Evolutionary conservation across 2,329 filamentous ascomycete genomes (phyloP).

Genomic region (Monilinia fructicola): DNA sequence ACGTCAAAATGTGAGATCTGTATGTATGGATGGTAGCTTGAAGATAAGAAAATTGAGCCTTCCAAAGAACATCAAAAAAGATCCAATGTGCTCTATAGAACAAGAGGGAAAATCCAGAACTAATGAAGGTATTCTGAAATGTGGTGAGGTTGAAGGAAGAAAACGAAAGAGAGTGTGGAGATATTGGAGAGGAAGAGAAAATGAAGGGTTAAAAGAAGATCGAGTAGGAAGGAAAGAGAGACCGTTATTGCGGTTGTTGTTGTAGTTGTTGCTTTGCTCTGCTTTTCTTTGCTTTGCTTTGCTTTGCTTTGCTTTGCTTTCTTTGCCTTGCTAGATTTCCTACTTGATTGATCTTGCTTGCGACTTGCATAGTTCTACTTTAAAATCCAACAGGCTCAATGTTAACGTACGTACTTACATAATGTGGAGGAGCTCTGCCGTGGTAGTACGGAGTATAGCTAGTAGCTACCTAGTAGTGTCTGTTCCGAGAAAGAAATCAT

Average conservation of each 20-base stretch:
- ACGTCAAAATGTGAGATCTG: slow-evolving; percentile 6
- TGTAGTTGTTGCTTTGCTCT: slow-evolving; percentile 1
- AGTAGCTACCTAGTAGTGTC: slow-evolving; percentile 1
- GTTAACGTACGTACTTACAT: not conserved
- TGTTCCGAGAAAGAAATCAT: not conserved
- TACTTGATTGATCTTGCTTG: not conserved
- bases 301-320: too few relatives aligned
- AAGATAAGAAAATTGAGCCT: slow-evolving; percentile 1
- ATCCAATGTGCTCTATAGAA: slow-evolving; percentile 13
- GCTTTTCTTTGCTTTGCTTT: too few relatives aligned
- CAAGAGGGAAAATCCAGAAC: not conserved
- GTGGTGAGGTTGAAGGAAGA: not conserved
- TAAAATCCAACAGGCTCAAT: not conserved
- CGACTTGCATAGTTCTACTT: slow-evolving; percentile 6
- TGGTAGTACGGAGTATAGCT: not conserved
- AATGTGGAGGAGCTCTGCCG: not conserved
- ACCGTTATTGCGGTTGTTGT: too few relatives aligned
- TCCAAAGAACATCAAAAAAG: slow-evolving; percentile 1
- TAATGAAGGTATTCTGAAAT: slow-evolving; percentile 1
- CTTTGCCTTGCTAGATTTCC: too few relatives aligned
- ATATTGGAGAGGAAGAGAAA: not conserved
- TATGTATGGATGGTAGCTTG: not conserved
- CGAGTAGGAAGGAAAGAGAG: not conserved
- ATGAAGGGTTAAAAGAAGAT: slow-evolving; percentile 1
- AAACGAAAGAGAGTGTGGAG: not conserved